A percentile compares a stretch with the other conserved stretches of the same genome.
phyloP scores from a whole-genome alignment of 2,329 filamentous ascomycete species.

The Didymella exigua region DNA sequence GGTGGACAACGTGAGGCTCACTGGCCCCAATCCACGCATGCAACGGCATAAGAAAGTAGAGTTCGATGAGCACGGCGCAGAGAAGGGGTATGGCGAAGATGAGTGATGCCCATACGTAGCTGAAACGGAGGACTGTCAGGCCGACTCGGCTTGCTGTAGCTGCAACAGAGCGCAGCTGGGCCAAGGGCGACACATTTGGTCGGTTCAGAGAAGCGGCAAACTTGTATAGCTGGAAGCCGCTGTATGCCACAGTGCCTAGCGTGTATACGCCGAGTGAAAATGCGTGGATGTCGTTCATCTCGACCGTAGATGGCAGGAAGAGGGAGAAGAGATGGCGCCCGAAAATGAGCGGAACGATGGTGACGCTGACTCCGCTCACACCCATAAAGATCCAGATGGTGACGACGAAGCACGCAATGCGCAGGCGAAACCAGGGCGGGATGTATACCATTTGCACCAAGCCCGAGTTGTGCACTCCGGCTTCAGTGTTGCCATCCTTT shows the following conservation, averaged over 20 bases:
- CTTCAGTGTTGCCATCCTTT: constrained; percentile 61
- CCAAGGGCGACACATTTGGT: constrained; percentile 38
- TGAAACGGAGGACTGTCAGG: constrained; percentile 57
- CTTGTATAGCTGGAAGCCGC: constrained; percentile 56
- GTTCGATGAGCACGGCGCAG: constrained; percentile 78
- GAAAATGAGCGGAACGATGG: constrained; percentile 83
- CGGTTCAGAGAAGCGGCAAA: constrained; percentile 39
- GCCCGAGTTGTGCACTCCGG: constrained; percentile 48
- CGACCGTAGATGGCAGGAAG: constrained; percentile 66
- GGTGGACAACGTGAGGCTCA: constrained; percentile 73
- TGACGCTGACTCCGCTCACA: constrained; percentile 80
- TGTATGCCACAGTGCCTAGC: constrained; percentile 71
- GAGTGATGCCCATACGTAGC: constrained; percentile 78
- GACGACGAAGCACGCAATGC: constrained; percentile 84
- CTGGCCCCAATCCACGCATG: constrained; percentile 69
- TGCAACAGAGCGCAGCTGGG: constrained; percentile 35
- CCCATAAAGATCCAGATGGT: constrained; percentile 94
- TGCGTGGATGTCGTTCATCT: constrained; percentile 94
- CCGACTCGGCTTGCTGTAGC: constrained; percentile 36
- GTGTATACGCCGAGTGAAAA: constrained; percentile 90
- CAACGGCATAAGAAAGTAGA: constrained; percentile 86
- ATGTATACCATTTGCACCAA: constrained; percentile 67
- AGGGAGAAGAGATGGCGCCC: constrained; percentile 78
- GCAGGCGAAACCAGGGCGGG: constrained; percentile 79
- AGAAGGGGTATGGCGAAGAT: constrained; percentile 80